Base-by-base conservation (phyloP, 2,329 filamentous ascomycete species). In the Exophiala viscosa region DNA sequence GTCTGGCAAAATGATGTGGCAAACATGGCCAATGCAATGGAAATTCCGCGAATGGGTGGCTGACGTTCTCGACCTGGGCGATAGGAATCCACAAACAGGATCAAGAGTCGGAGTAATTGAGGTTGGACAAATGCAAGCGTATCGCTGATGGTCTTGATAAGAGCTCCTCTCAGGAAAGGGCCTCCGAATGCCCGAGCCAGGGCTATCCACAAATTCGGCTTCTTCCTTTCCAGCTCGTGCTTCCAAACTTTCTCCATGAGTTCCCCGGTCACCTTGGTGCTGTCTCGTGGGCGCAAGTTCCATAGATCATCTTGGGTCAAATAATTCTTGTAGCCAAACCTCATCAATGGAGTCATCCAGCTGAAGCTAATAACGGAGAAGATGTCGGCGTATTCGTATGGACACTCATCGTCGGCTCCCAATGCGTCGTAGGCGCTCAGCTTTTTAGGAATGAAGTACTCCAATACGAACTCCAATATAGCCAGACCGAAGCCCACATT, bases 281-380 rank as follows among this genome's bases (percentile, higher is more conserved):
- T 86, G 67, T 97, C 92, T 54, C 80, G 76, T 65, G 84, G 86
- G 36, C 90, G 83, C 52, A 99, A 76, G 55, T 90, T 92, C 95
- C 95, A 99, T 18, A 99, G 79, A 69, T 99, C 92, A 59, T 96
- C 89, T 68, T 97, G 90, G 1, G 90, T 96, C 57, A 99, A 77
- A 68, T 84, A 99, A 54, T 91, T 83, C 66, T 87, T 88, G 75
- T 99, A 97, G 1, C 93, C 93, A 66, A 86, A 86, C 66, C 85
- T 90, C 93, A 99, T 99, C 81, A 99, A 75, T 0, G 93, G 91
- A 0, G 93, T 97, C 92, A 99, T 96, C 93, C 93, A 99, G 49
- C 87, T 86, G 70, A 99, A 99, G 0, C 92, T 96, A 41, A 99
- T 79, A 45, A 88, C 83, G 3, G 92, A 96, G 73, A 99, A 99